phyloP scores from a whole-genome alignment of 305 asterid species.

The Rubia occidens region DNA sequence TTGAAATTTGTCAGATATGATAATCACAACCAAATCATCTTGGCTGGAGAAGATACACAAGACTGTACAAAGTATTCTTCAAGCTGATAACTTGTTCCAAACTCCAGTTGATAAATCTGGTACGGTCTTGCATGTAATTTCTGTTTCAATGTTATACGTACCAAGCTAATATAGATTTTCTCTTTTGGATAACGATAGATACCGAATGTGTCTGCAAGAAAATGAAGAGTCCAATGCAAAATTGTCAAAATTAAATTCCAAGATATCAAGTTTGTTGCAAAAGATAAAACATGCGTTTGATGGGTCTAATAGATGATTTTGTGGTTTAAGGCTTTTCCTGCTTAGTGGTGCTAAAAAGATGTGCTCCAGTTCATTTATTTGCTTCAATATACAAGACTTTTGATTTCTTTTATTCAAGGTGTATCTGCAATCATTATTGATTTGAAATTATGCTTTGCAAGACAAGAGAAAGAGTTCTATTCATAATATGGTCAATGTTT shows the following conservation, averaged over 20 bases:
- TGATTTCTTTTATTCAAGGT: not conserved
- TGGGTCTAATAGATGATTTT: constrained; percentile 23
- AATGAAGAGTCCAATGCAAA: too few species aligned
- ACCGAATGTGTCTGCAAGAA: too few species aligned
- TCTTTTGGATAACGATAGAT: too few species aligned
- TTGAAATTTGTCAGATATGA: too few species aligned
- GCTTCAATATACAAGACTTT: not conserved
- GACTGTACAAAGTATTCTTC: not conserved
- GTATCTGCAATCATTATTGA: constrained; percentile 14
- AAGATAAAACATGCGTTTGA: constrained; percentile 89
- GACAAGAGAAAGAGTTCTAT: constrained; percentile 81
- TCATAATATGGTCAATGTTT: constrained; percentile 85
- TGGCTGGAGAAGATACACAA: too few species aligned
- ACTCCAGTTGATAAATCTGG: constrained; percentile 83
- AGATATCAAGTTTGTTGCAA: constrained; percentile 41
- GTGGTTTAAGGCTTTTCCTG: constrained; percentile 2
- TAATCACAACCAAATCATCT: too few species aligned
- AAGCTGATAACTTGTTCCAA: constrained; percentile 65
- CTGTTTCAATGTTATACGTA: constrained; percentile 11
- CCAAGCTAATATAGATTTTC: too few species aligned
- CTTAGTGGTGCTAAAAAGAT: not conserved
- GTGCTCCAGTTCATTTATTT: not conserved
- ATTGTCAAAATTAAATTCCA: too few species aligned
- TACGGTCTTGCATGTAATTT: constrained; percentile 27
- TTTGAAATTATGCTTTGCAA: constrained; percentile 34